A percentile compares a stretch with the other conserved stretches of the same genome.
Conservation (phyloP, 2,329 filamentous ascomycete species). For the Beauveria varroae region DNA sequence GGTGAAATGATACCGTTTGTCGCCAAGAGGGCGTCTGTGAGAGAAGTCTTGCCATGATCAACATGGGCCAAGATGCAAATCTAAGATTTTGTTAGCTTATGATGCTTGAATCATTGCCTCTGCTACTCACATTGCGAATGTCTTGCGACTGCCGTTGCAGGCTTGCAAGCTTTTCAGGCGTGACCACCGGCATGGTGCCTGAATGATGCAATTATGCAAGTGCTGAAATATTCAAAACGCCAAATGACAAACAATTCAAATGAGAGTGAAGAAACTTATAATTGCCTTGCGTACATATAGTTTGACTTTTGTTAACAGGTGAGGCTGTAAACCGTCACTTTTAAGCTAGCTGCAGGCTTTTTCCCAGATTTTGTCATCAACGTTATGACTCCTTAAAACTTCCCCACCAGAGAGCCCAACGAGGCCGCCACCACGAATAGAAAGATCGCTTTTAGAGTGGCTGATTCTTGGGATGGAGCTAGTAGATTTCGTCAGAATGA, state of each 20-base stretch:
- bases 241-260: background rate
- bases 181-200: conserved; percentile 78
- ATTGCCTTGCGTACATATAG: background rate
- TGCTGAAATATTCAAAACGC: background rate
- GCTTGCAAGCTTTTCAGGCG: conserved; percentile 79
- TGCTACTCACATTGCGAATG: conserved; percentile 76
- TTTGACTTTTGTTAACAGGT: background rate
- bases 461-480: background rate
- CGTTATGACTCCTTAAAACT: conserved; percentile 9
- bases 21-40: conserved; percentile 91
- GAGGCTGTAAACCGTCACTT: background rate
- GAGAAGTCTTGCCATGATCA: conserved; percentile 96
- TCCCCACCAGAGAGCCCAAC: conserved; percentile 2
- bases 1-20: conserved; percentile 99
- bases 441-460: background rate
- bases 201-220: background rate
- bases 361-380: conserved; percentile 4
- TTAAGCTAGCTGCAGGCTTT: background rate
- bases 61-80: conserved; percentile 96
- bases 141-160: conserved; percentile 83
- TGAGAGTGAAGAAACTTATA: background rate
- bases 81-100: conserved; percentile 32
- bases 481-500: conserved; percentile 10
- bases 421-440: background rate
- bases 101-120: conserved; percentile 10